A percentile compares a stretch with the other conserved stretches of the same genome.
Evolutionary conservation across 2,329 filamentous ascomycete genomes (phyloP).

Genomic region (Cytospora schulzeri): DNA sequence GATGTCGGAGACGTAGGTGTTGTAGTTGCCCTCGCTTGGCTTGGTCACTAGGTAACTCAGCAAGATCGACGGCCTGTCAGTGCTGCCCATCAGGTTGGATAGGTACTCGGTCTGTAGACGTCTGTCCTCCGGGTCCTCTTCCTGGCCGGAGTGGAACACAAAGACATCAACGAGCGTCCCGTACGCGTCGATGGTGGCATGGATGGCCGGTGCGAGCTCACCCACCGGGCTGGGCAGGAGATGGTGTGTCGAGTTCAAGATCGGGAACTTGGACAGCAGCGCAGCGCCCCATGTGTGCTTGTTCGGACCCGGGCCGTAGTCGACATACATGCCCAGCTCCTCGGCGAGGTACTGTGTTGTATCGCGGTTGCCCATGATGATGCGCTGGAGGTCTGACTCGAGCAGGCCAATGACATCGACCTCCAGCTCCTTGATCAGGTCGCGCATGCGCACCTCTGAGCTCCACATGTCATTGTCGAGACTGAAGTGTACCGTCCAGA

Average conservation of each 20-base stretch:
- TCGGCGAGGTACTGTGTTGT: conserved; percentile 93
- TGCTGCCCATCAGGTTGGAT: conserved; percentile 82
- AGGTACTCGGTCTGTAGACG: conserved; percentile 86
- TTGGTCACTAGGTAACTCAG: conserved; percentile 92
- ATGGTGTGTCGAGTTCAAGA: conserved; percentile 95
- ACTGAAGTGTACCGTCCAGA: conserved; percentile 98
- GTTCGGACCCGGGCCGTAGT: conserved; percentile 95
- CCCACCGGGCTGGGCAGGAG: conserved; percentile 90
- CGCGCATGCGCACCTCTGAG: conserved; percentile 89
- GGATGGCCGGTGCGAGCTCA: conserved; percentile 92
- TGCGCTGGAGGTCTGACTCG: conserved; percentile 90
- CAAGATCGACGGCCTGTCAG: conserved; percentile 77
- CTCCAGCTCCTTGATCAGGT: conserved; percentile 90
- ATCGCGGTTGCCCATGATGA: conserved; percentile 99
- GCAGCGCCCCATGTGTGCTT: conserved; percentile 98
- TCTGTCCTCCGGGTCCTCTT: conserved; percentile 92
- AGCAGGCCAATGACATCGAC: conserved; percentile 95
- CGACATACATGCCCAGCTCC: conserved; percentile 97
- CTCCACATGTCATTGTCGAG: conserved; percentile 99
- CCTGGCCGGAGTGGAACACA: conserved; percentile 97
- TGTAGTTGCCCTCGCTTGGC: conserved; percentile 91
- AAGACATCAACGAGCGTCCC: conserved; percentile 89
- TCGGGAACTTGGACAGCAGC: conserved; percentile 94
- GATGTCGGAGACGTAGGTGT: conserved; percentile 83
- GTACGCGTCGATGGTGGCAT: conserved; percentile 94